Evolutionary conservation across 345 rosid genomes (phyloP), one percentile per base, ranked within the genome.

Genomic region (Noccaea caerulescens): DNA sequence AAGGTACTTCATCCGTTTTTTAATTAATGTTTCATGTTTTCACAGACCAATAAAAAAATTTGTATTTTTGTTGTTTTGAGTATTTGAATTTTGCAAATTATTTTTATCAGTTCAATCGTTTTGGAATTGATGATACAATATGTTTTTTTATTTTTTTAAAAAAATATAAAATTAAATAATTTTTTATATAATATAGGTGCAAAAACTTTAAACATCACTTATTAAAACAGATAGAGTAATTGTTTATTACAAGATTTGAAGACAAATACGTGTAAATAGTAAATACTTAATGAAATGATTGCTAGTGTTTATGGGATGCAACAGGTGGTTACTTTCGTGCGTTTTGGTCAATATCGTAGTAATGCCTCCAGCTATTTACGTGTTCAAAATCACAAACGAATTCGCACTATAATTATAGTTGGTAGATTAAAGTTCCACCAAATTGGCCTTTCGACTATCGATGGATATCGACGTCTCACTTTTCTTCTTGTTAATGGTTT

Each of bases 401-500:
- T 16, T 67, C 11, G 41, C 71, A 67, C 71, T 54, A 67, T 41
- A 42, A 41, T 27, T 66, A 53, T 41, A 41, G 58, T 66, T 27
- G 61, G 60, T 52, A 13, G 51, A 41, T 39, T 53, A 67, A 67
- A 53, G 51, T 53, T 42, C 61, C 71, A 66, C 61, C 71, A 67
- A 54, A 16, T 66, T 66, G 43, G 42, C 51, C 58, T 53, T 53
- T 53, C 50, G 49, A n/a, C 41, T 38, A 66, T 52, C 3, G 9
- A 14, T 52, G 32, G 71, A 54, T 67, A 30, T 66, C 9, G 38
- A 66, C 71, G 39, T 66, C 50, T 39, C 60, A 39, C 50, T 52
- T 66, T 39, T 66, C 49, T 38, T 38, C 39, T 38, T 51, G 55
- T 51, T 38, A 65, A 38, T 37, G 2, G 6, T 50, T 23, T 38